A percentile compares a stretch with the other conserved stretches of the same genome.
phyloP scores from a whole-genome alignment of 176 grass and related monocot species.

The Cenchrus fungigraminus region DNA sequence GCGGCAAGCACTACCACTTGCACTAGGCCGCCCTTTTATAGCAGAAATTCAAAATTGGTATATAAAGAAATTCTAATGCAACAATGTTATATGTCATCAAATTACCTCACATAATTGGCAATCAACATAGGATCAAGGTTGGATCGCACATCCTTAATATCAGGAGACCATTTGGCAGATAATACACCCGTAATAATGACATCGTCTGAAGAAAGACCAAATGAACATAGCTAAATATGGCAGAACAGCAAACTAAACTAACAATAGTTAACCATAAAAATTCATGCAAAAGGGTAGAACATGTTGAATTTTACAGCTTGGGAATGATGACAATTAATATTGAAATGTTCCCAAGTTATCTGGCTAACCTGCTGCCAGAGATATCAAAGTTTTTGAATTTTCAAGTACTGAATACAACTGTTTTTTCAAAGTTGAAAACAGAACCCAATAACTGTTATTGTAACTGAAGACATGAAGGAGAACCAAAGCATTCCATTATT shows the following conservation, averaged over 20 bases:
- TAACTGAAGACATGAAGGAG: background rate
- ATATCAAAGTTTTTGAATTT: conserved; percentile 1
- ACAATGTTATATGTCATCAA: conserved; percentile 24
- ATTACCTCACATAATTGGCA: conserved; percentile 90
- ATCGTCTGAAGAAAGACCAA: conserved; percentile 71
- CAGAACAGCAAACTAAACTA: conserved; percentile 17
- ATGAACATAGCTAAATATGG: conserved; percentile 9
- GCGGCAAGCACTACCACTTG: no score
- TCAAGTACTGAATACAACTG: conserved; percentile 5
- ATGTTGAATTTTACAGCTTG: background rate
- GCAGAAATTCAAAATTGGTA: conserved; percentile 8
- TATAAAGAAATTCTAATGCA: background rate
- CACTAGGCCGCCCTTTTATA: no score
- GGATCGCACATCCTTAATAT: conserved; percentile 88
- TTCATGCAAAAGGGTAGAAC: background rate
- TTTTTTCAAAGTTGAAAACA: background rate
- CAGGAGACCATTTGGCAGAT: conserved; percentile 93
- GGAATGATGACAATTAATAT: conserved; percentile 22
- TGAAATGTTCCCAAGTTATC: background rate
- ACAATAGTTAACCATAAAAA: background rate
- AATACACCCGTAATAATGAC: conserved; percentile 81
- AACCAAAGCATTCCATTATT: background rate
- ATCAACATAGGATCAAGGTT: conserved; percentile 87
- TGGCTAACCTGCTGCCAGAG: background rate
- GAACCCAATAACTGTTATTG: background rate